A percentile compares a stretch with the other conserved stretches of the same genome.
These are phyloP conservation scores for Scheffersomyces coipomensis DNA, from an alignment of 805 yeast species.

Conservation along the genomic window DNA sequence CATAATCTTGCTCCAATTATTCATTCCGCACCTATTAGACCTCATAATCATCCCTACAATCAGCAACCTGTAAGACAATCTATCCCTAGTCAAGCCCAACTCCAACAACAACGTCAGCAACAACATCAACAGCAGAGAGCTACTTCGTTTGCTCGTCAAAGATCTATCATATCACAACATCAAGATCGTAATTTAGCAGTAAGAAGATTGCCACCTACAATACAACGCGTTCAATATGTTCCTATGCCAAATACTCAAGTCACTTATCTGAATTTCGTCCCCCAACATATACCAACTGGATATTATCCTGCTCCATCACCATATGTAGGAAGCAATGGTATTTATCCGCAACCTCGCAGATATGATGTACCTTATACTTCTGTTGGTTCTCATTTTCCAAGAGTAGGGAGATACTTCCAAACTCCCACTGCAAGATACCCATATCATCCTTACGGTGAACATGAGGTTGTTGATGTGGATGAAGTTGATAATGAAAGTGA, in stretches of 20 bases:
- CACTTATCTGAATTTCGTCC: constrained; percentile 1
- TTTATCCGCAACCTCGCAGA: not conserved
- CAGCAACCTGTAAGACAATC: too few relatives aligned
- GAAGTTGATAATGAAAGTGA: not conserved
- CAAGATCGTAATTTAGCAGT: too few relatives aligned
- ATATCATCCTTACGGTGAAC: not conserved
- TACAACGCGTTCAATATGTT: not conserved
- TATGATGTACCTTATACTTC: constrained; percentile 2
- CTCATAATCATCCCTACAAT: not conserved
- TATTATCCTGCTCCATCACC: too few relatives aligned
- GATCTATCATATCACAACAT: too few relatives aligned
- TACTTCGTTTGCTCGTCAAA: too few relatives aligned
- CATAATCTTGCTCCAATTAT: constrained; percentile 16
- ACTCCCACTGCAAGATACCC: not conserved
- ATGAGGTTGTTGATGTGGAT: not conserved
- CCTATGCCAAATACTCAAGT: constrained; percentile 7
- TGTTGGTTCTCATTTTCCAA: constrained; percentile 6
- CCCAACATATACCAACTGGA: not conserved
- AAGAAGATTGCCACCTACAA: not conserved
- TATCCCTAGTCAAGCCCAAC: too few relatives aligned
- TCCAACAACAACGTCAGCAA: not conserved
- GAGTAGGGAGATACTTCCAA: not conserved
- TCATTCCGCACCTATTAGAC: constrained; percentile 33
- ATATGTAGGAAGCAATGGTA: too few relatives aligned
- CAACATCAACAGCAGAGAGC: too few relatives aligned